Percentiles rank a stretch among this genome's conserved stretches.
phyloP scores from a whole-genome alignment of 208 protist species.

The Pavlovales sp. region DNA sequence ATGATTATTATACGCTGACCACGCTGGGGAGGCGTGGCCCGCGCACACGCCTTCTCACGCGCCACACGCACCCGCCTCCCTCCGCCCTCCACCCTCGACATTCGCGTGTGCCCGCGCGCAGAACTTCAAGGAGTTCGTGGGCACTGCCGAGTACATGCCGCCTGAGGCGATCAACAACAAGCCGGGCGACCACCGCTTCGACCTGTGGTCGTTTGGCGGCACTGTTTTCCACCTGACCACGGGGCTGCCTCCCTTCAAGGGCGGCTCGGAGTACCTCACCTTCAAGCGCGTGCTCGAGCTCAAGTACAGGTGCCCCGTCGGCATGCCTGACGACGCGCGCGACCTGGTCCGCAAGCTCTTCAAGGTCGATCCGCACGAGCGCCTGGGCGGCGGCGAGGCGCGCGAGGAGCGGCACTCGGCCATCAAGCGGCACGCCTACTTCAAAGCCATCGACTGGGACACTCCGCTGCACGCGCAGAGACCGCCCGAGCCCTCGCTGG shows the following conservation, averaged over 20 bases:
- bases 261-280: slow-evolving; percentile 31
- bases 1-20: no score
- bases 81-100: no score
- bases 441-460: background rate
- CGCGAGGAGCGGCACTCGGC: background rate
- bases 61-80: no score
- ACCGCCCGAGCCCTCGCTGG: no score
- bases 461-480: background rate
- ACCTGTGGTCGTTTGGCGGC: slow-evolving; percentile 34
- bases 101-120: background rate
- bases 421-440: background rate
- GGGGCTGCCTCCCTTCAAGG: background rate
- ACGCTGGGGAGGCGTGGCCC: no score
- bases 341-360: background rate
- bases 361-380: background rate
- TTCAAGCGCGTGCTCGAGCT: slow-evolving; percentile 24
- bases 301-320: background rate
- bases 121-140: slow-evolving; percentile 35
- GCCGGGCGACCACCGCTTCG: background rate
- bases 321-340: background rate
- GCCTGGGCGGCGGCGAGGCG: background rate
- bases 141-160: slow-evolving; percentile 30
- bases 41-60: no score
- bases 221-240: background rate
- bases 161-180: slow-evolving; percentile 46